These are phyloP conservation scores for Apiospora marii DNA, from an alignment of 2,329 filamentous ascomycete genomes.

Conservation along the genomic window DNA sequence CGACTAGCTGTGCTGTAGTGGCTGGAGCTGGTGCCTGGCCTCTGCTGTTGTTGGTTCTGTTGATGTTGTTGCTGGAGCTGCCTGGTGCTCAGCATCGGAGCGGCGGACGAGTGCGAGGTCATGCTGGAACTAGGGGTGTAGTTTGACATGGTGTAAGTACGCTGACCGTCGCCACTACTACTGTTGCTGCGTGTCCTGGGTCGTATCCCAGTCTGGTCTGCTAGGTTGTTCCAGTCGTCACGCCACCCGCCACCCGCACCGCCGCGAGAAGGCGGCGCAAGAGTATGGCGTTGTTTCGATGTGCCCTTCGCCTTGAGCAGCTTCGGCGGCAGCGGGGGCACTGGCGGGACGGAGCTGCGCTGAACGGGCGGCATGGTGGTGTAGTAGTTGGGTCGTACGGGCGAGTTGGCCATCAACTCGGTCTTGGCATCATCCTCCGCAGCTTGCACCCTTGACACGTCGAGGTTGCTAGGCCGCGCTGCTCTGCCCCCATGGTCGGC, in stretches of 20 bases:
- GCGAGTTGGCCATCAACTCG: conserved; percentile 34
- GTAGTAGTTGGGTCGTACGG: conserved; percentile 29
- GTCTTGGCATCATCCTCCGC: conserved; percentile 28
- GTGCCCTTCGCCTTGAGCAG: neutral
- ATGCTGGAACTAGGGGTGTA: neutral
- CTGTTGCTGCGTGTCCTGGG: conserved; percentile 11
- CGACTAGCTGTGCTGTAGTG: neutral
- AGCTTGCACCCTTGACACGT: neutral
- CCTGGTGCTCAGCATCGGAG: conserved; percentile 1
- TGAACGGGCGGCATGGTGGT: neutral
- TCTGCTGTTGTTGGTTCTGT: neutral
- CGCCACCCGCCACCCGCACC: conserved; percentile 32
- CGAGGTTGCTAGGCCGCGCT: neutral
- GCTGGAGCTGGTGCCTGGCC: neutral
- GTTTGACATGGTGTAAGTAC: conserved; percentile 17
- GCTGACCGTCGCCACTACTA: conserved; percentile 8
- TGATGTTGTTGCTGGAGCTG: conserved; percentile 5
- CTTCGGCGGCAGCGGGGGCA: conserved; percentile 28
- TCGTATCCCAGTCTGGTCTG: conserved; percentile 30
- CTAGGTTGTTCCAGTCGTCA: conserved; percentile 36
- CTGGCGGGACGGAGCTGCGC: conserved; percentile 21
- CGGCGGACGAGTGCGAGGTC: neutral
- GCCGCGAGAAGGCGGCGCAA: neutral
- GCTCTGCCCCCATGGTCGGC: neutral
- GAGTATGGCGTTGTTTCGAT: neutral